phyloP scores from a whole-genome alignment of 805 yeast species.

The Yarrowia deformans region DNA sequence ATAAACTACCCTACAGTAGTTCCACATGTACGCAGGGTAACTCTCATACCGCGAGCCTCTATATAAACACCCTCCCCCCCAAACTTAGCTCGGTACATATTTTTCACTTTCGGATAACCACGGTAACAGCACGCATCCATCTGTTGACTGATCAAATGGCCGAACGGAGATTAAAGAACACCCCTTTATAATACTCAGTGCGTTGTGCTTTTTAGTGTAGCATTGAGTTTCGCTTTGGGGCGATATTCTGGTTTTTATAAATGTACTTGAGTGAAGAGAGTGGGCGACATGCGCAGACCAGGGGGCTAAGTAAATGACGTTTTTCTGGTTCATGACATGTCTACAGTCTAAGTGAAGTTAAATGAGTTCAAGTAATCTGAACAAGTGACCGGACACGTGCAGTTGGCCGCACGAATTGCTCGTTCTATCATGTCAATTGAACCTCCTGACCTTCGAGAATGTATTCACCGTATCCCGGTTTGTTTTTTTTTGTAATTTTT shows the following conservation, averaged over 20 bases:
- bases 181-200: constrained; percentile 38
- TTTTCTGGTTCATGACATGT: too few relatives aligned
- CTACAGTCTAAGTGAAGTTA: too few relatives aligned
- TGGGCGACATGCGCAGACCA: background rate
- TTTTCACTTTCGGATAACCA: constrained; percentile 34
- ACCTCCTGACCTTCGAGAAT: too few relatives aligned
- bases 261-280: constrained; percentile 28
- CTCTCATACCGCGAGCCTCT: background rate
- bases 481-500: too few relatives aligned
- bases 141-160: constrained; percentile 36
- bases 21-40: background rate
- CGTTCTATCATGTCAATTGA: too few relatives aligned
- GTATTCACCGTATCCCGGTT: too few relatives aligned
- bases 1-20: constrained; percentile 21
- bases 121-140: constrained; percentile 37
- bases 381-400: too few relatives aligned
- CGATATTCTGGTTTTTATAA: constrained; percentile 23
- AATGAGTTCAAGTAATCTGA: too few relatives aligned
- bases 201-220: constrained; percentile 34
- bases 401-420: too few relatives aligned
- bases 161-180: constrained; percentile 33
- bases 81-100: constrained; percentile 29
- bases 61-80: constrained; percentile 8
- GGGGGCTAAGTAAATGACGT: too few relatives aligned
- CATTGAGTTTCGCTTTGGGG: constrained; percentile 39